Base-by-base conservation (phyloP, 1,284 basidiomycete species). In the Moniliella sp. region DNA sequence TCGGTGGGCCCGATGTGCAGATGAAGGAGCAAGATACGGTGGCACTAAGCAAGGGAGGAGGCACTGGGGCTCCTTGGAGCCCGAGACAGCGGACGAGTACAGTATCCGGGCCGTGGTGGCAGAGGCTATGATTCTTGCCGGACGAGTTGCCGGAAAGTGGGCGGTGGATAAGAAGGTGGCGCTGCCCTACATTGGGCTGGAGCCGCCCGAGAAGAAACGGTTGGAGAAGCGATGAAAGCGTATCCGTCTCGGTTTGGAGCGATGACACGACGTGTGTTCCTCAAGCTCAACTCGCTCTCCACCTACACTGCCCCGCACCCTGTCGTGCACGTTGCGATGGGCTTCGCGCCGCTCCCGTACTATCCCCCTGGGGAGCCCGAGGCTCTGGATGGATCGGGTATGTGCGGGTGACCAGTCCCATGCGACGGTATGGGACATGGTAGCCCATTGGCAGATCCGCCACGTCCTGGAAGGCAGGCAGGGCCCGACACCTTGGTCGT, bases 371-470 rank as follows among this genome's bases (percentile, higher is more conserved):
- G 19, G 26, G 25, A 19, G 8, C 16, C 21, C n/a, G 39, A 43
- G 15, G 35, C 28, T 4, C 28, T 57, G 1, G 32, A 32, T 0
- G 2, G 12, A 3, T 40, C 10, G 55, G 53, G 7, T 97, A 99
- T 58, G 62, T 69, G 7, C 71, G 79, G n/a, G 73, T 72, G 3
- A 94, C 91, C 1, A 80, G 76, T 2, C 91, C 91, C 0, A 64
- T 99, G 30, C 69, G 91, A 27, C 71, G 91, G 14, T 93, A 75
- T 60, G 62, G 25, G 91, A 99, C 62, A 62, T 94, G 45, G 56
- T 91, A 4, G 65, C 67, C 5, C 91, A 97, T 63, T 99, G 84
- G 82, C 86, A 94, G 61, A 72, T 99, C 61, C 88, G 21, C 8
- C 21, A 23, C n/a, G n/a, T n/a, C n/a, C n/a, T n/a, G n/a, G n/a